Conservation (phyloP, 139 green algal genomes). For the Deuterostichococcus epilithicus region DNA sequence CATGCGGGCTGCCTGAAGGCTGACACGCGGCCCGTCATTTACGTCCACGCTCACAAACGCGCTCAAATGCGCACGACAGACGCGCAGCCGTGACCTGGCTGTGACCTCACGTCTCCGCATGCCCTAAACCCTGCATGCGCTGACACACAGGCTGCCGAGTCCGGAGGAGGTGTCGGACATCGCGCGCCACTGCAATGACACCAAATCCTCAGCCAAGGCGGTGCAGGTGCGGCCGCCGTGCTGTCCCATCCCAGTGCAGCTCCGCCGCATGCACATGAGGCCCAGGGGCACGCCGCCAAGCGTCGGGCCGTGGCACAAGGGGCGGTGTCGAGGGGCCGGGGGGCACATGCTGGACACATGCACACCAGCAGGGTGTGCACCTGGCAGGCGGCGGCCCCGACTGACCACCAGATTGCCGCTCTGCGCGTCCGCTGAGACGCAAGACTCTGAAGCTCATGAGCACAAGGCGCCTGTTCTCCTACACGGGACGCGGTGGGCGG, state of each 20-base stretch:
- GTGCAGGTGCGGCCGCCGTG: slow-evolving; percentile 19
- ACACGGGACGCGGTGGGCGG: no score
- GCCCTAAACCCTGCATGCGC: no score
- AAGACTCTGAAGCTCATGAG: no score
- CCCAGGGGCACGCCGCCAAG: not conserved
- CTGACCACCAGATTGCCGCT: no score
- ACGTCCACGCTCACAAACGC: not conserved
- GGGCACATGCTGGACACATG: no score
- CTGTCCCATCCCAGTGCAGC: no score
- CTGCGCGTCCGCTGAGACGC: no score
- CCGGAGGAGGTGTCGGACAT: slow-evolving; percentile 30
- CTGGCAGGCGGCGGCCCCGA: no score
- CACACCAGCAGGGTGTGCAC: no score
- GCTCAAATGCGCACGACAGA: not conserved
- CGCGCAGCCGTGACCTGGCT: not conserved
- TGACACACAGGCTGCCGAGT: slow-evolving; percentile 35
- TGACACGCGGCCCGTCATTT: not conserved
- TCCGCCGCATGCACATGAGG: not conserved
- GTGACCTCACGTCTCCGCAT: no score
- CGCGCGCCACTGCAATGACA: slow-evolving; percentile 78
- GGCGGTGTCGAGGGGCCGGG: not conserved
- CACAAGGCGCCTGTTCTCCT: no score
- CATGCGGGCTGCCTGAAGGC: not conserved
- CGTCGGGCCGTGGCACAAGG: not conserved
- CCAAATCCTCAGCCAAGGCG: slow-evolving; percentile 55